Conservation (phyloP, 2,329 filamentous ascomycete genomes). For the Trichocomaceae sp. region DNA sequence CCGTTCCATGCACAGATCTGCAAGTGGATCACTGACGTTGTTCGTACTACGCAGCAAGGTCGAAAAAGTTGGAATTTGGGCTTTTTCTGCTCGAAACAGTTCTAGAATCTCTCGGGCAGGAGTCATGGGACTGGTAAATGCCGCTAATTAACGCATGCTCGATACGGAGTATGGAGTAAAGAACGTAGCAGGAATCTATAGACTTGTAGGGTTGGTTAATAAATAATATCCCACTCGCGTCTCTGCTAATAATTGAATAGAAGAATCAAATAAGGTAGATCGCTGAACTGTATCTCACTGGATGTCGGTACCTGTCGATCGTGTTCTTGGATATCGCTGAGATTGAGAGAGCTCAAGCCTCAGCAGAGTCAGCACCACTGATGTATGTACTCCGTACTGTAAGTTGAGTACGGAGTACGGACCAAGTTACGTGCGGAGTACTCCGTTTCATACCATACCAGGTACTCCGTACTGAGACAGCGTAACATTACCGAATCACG, state of each 20-base stretch:
- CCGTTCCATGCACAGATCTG: not conserved
- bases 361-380: too few relatives aligned
- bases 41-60: not conserved
- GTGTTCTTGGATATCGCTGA: too few relatives aligned
- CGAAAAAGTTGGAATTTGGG: not conserved
- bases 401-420: too few relatives aligned
- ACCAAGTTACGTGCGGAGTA: not conserved
- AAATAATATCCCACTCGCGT: too few relatives aligned
- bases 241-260: not conserved
- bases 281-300: not conserved
- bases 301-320: constrained; percentile 10
- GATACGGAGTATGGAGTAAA: too few relatives aligned
- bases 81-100: not conserved
- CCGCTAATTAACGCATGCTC: not conserved
- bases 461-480: too few relatives aligned
- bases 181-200: too few relatives aligned
- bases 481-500: not conserved
- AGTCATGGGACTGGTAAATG: not conserved
- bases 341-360: too few relatives aligned
- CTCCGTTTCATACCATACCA: not conserved
- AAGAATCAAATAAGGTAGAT: not conserved
- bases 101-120: not conserved
- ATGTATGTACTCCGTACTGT: not conserved
- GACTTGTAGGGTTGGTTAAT: not conserved
- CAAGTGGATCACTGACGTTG: constrained; percentile 4